Conservation (phyloP, 139 green algal genomes). For the Closterium sp. region DNA sequence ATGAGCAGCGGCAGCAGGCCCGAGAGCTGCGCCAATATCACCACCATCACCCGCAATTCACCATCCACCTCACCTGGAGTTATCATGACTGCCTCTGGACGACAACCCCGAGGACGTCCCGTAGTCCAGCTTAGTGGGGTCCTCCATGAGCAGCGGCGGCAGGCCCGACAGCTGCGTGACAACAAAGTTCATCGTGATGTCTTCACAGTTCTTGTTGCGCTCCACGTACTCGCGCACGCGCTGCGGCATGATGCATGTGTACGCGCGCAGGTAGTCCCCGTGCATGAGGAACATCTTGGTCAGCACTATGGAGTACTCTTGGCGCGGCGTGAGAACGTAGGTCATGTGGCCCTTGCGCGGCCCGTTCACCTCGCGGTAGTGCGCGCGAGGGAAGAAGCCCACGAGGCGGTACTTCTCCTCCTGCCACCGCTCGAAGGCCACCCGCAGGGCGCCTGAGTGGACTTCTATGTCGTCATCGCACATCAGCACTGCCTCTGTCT, state of each 20-base stretch:
- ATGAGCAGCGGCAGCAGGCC: not conserved
- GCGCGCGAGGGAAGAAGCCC: constrained; percentile 40
- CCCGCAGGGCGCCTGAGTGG: not conserved
- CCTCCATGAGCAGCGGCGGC: constrained; percentile 33
- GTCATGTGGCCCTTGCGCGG: not conserved
- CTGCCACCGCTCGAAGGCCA: constrained; percentile 24
- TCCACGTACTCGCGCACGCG: constrained; percentile 35
- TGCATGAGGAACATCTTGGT: constrained; percentile 46
- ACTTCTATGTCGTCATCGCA: constrained; percentile 41
- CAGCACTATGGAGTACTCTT: constrained; percentile 42
- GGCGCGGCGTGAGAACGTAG: constrained; percentile 18
- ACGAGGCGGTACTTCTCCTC: constrained; percentile 37
- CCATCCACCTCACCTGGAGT: not conserved
- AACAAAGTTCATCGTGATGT: constrained; percentile 47
- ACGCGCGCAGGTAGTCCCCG: constrained; percentile 31
- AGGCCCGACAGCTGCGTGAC: constrained; percentile 33
- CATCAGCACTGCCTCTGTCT: constrained; percentile 32
- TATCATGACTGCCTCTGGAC: constrained; percentile 1
- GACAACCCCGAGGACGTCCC: constrained; percentile 5
- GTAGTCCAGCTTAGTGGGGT: constrained; percentile 16
- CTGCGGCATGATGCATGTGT: constrained; percentile 33
- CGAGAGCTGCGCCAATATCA: no score
- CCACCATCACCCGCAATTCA: no score
- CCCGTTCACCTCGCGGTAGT: constrained; percentile 20
- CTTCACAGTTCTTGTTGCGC: constrained; percentile 37